A percentile compares a stretch with the other conserved stretches of the same genome.
Conservation (phyloP, 2,329 filamentous ascomycete species). For the Penicillium rolfsii region DNA sequence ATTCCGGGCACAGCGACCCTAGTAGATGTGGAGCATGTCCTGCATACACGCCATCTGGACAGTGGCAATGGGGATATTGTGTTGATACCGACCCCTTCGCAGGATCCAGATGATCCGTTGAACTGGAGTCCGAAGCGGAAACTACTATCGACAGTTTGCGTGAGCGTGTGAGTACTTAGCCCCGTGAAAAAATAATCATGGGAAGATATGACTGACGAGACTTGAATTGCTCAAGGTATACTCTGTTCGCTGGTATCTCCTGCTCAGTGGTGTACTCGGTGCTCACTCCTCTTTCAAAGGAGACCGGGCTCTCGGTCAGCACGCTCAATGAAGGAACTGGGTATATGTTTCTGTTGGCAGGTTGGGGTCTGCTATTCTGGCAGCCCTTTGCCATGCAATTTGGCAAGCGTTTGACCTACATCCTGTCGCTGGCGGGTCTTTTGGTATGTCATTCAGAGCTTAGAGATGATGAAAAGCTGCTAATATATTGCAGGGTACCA, state of each 20-base stretch:
- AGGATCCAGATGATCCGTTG: conserved; percentile 52
- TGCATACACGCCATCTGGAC: conserved; percentile 37
- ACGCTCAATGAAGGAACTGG: conserved; percentile 46
- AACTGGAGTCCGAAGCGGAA: conserved; percentile 53
- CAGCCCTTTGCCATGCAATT: conserved; percentile 53
- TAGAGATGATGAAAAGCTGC: background rate
- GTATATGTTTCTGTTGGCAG: conserved; percentile 48
- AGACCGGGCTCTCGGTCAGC: conserved; percentile 40
- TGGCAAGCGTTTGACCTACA: conserved; percentile 44
- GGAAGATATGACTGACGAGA: background rate
- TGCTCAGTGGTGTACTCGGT: conserved; percentile 47
- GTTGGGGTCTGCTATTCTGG: conserved; percentile 53
- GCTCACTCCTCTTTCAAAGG: conserved; percentile 40
- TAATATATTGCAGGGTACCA: conserved; percentile 25
- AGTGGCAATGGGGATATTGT: conserved; percentile 43
- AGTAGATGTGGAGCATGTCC: conserved; percentile 45
- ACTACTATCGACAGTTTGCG: conserved; percentile 46
- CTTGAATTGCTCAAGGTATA: conserved; percentile 38
- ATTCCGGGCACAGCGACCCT: conserved; percentile 51
- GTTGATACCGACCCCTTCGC: conserved; percentile 48
- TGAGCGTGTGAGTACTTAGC: conserved; percentile 42
- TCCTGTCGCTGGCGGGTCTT: conserved; percentile 39
- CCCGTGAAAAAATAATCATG: background rate
- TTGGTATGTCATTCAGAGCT: conserved; percentile 28
- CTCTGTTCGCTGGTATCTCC: conserved; percentile 43